Base-by-base conservation (phyloP, 495 filamentous ascomycete genomes). In the Astrocystis sublimbata region DNA sequence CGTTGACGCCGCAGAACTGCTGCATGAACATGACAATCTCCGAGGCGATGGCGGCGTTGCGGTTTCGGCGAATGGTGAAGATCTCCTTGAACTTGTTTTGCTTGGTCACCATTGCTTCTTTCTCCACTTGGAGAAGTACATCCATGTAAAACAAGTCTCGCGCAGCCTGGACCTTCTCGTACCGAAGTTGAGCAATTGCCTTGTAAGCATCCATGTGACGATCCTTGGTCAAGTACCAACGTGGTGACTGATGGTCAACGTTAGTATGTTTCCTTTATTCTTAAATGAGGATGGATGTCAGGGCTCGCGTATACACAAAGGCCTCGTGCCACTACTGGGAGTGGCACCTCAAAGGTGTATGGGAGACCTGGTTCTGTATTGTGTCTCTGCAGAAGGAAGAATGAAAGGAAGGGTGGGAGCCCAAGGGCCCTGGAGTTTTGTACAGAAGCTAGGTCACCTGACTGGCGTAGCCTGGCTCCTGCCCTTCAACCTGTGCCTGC, bases 1-100 rank as follows among this genome's bases (percentile, higher is more conserved):
- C 82, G 49, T 88, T 88, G 21, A 88, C 85, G 8, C 84, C 85
- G 67, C 81, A 88, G 68, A 91, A 87, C 74, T 93, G 92, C 68
- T 94, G 92, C 85, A 91, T 86, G 62, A 92, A 92, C 90, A 93
- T 92, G 56, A 93, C 87, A 63, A 92, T 87, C 66, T 87, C 81
- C 2, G 86, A 88, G 3, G 88, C 89, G 40, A 89, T 63, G 77
- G 88, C 83, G 4, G 91, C 91, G 35, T 91, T 85, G 24, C 91
- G 83, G 69, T 92, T 93, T 36, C 92, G 84, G 21, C 88, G 88
- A 13, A 93, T 80, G 6, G 83, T 89, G 52, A 92, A 82, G 47
- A 94, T 68, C 64, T 94, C 89, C 60, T 82, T 74, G 50, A 92
- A 50, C 66, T 85, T 89, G 61, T 79, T 88, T 60, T 83, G 76